Evolutionary conservation across 225 moss, liverwort and hornwort species (phyloP), one percentile per base, ranked within the genome.

Genomic region (Thuidium tamariscinum): DNA sequence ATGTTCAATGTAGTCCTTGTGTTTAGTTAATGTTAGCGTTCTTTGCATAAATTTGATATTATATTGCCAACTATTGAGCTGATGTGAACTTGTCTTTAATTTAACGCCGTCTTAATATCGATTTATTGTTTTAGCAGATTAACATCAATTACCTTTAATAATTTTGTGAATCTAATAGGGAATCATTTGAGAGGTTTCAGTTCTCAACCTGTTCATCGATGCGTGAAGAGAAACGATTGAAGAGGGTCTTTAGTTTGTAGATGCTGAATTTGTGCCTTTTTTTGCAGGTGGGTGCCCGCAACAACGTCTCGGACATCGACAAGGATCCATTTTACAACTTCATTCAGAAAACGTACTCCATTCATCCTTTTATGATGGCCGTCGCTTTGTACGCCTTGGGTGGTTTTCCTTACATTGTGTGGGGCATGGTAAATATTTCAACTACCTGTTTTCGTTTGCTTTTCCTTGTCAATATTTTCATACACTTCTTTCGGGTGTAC

Each of bases 291-390:
- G 98, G 98, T 66, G 94, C 94, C 9, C 92, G 98, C 55, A 95
- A 76, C 8, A 99, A 99, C 32, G 89, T 99, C 25, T 92, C 88
- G 9, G 98, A 99, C 51, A 94, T 99, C 96, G 96, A 93, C n/a
- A 96, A 94, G 65, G 98, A 99, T 56, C 65, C 94, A 9, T 99
- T 99, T 57, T 99, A 99, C 82, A 93, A 94, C 65, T 99, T 95
- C 57, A 94, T 97, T 44, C 89, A 93, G 86, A 99, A 99, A 68
- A 97, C 98, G 8, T 99, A 99, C 81, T 42, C 88, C 19, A 86
- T 94, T 79, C 98, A 99, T 80, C 96, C 97, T 7, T 85, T 91
- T 30, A 81, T 91, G 84, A 81, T 96, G 94, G 97, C 94, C 60
- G 93, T 83, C 9, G 92, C 90, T 32, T 89, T 99, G 23, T 99